These are phyloP conservation scores for Baorangia bicolor DNA, from an alignment of 768 basidiomycete species.

Conservation along the genomic window DNA sequence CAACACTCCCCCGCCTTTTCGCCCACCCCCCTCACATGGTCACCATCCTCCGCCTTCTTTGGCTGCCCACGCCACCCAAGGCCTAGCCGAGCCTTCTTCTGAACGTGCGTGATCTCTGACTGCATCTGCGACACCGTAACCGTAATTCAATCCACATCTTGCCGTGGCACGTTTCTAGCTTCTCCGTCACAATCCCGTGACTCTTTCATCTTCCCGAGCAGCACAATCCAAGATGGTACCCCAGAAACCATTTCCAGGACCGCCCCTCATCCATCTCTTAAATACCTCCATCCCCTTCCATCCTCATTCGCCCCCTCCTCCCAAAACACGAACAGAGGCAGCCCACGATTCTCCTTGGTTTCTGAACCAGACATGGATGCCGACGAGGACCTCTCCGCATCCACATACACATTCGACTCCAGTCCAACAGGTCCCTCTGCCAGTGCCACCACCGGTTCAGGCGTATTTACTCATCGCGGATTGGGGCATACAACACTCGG, in stretches of 20 bases:
- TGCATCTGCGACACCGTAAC: constrained; percentile 5
- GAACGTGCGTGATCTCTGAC: constrained; percentile 25
- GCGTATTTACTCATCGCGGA: constrained; percentile 23
- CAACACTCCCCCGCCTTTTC: constrained; percentile 1
- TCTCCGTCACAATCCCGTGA: constrained; percentile 29
- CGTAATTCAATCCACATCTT: constrained; percentile 7
- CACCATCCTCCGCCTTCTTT: background rate
- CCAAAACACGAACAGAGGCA: constrained; percentile 20
- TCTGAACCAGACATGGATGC: constrained; percentile 25
- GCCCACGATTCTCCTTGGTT: constrained; percentile 23
- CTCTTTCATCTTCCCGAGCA: constrained; percentile 41
- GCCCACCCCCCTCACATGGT: background rate
- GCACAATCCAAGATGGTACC: constrained; percentile 23
- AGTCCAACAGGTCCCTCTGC: constrained; percentile 7
- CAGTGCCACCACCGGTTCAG: constrained; percentile 5
- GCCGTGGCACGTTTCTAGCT: constrained; percentile 25
- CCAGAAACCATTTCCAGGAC: constrained; percentile 23
- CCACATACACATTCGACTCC: constrained; percentile 31
- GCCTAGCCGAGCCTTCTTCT: constrained; percentile 18
- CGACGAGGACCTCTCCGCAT: constrained; percentile 27
- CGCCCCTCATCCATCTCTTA: constrained; percentile 15
- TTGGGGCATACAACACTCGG: constrained; percentile 19
- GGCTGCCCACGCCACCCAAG: constrained; percentile 17
- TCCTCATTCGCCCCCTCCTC: constrained; percentile 28
- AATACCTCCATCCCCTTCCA: constrained; percentile 14